A percentile compares a stretch with the other conserved stretches of the same genome.
Evolutionary conservation across 345 rosid genomes (phyloP).

Genomic region (Viola odorata): DNA sequence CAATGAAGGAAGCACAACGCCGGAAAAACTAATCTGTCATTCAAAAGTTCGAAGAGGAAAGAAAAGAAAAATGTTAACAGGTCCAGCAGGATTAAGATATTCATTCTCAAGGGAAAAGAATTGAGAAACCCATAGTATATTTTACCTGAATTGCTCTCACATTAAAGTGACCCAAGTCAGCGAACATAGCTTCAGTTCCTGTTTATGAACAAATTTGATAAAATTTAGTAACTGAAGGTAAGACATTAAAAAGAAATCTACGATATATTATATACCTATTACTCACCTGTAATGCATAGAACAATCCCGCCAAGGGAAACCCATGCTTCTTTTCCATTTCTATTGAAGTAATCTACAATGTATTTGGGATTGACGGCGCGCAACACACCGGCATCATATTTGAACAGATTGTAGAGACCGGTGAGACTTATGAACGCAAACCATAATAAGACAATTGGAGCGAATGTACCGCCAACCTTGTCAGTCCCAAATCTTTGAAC

Average conservation of each 20-base stretch:
- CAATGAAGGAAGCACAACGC: constrained; percentile 37
- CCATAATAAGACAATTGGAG: constrained; percentile 61
- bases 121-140: neutral
- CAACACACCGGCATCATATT: constrained; percentile 43
- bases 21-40: constrained; percentile 64
- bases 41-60: neutral
- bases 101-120: no score
- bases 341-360: constrained; percentile 11
- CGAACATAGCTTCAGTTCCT: constrained; percentile 89
- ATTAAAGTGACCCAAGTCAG: constrained; percentile 79
- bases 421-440: constrained; percentile 47
- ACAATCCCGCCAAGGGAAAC: constrained; percentile 21
- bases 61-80: no score
- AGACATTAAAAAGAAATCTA: no score
- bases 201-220: neutral
- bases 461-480: constrained; percentile 62
- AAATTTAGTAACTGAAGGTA: neutral
- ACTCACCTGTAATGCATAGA: constrained; percentile 16
- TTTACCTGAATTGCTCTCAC: constrained; percentile 64
- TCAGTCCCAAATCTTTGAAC: constrained; percentile 66
- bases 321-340: constrained; percentile 22
- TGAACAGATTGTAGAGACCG: constrained; percentile 61
- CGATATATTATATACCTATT: no score
- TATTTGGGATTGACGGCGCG: constrained; percentile 37
- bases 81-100: no score